These are phyloP conservation scores for Umbelopsis sp. DNA, from an alignment of 371 early-diverging fungal species.

Conservation along the genomic window DNA sequence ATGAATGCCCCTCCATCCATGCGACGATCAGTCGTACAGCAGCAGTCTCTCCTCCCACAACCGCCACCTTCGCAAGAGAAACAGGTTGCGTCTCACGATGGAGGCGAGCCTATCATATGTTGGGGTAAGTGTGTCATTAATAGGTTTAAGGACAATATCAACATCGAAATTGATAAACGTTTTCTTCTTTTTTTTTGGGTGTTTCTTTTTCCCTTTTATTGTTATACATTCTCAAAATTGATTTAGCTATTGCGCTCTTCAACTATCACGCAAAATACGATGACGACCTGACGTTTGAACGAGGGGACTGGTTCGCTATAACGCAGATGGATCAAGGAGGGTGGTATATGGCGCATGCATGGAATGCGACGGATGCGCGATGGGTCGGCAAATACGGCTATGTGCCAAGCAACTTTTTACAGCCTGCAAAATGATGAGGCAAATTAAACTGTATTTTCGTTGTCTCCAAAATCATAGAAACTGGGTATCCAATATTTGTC, in stretches of 20 bases:
- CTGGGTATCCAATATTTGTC: slow-evolving; percentile 83
- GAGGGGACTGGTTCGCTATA: slow-evolving; percentile 12
- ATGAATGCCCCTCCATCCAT: slow-evolving; percentile 13
- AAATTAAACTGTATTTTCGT: neutral
- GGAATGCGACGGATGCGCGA: slow-evolving; percentile 8
- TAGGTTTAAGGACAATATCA: neutral
- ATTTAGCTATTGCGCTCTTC: slow-evolving; percentile 2
- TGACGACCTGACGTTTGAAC: slow-evolving; percentile 9
- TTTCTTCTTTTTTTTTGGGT: no score
- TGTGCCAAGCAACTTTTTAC: slow-evolving; percentile 13
- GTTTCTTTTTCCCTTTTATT: no score
- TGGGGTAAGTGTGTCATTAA: neutral
- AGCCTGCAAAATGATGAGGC: slow-evolving; percentile 10
- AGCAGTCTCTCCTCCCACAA: neutral
- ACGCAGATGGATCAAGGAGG: slow-evolving; percentile 14
- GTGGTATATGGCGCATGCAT: slow-evolving; percentile 18
- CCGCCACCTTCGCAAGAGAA: neutral
- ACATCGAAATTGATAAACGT: no score
- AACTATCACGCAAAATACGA: slow-evolving; percentile 16
- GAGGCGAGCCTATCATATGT: neutral
- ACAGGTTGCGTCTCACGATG: slow-evolving; percentile 6
- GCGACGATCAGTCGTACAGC: neutral
- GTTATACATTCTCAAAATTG: no score
- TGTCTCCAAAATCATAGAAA: slow-evolving; percentile 55
- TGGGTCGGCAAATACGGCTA: slow-evolving; percentile 16